Base-by-base conservation (phyloP, 371 early-diverging fungal species). In the Lichtheimia ramosa region DNA sequence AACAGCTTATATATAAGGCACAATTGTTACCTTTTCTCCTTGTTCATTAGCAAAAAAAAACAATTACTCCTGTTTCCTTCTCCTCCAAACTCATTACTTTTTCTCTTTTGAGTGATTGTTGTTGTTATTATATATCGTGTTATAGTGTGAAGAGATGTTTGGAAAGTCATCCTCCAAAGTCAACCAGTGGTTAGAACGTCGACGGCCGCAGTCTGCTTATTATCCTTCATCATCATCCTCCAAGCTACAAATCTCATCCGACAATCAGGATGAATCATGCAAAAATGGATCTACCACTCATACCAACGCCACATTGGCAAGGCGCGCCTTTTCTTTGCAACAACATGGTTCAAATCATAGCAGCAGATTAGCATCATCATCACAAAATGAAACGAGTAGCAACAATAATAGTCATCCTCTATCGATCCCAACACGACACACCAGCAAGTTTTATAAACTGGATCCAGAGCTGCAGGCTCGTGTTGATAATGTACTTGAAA, bases 401-500 rank as follows among this genome's bases (percentile, higher is more conserved):
- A 34, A 8, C 34, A 34, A 34, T 34, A 34, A 34, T 21, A 57
- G 39, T 16, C 43, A 34, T 13, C 42, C 46, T 6, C 48, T 57
- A 16, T 14, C 56, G 3, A 57, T 57, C 21, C 58, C 58, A 3
- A 42, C 16, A 15, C 58, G 58, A 28, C 27, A 57, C 5, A 57
- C 58, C 6, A 57, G 58, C 24, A 57, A 57, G 40, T 48, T 34
- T 49, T 57, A 57, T 20, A 20, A 48, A 23, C 21, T 57, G 46
- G 58, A 57, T 49, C 49, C 58, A 18, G 49, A 48, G 28, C 42
- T 57, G 16, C 58, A 57, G 50, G 58, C 49, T 18, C 16, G 43
- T n/a, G 58, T 57, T 25, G 58, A 57, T n/a, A 39, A 40, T 41
- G 48, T 57, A 16, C 46, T 57, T 20, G 25, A 39, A 18, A 57